Percentiles rank a stretch among this genome's conserved stretches.
phyloP scores from a whole-genome alignment of 139 green algal genomes.

The Tetradesmus obliquus region DNA sequence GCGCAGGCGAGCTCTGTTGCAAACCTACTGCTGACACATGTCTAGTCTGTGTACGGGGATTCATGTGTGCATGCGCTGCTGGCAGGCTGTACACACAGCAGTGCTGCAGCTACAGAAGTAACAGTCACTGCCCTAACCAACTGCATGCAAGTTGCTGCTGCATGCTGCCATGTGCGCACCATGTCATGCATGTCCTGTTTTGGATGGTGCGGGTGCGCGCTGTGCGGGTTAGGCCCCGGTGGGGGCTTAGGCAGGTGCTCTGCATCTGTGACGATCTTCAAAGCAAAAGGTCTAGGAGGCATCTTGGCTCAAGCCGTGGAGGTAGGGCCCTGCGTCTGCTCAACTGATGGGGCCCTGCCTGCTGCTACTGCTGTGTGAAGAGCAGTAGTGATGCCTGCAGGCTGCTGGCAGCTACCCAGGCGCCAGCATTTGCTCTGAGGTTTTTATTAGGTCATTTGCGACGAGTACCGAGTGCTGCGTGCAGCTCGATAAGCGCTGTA shows the following conservation, averaged over 20 bases:
- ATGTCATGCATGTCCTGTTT: neutral
- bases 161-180: neutral
- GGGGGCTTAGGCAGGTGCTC: neutral
- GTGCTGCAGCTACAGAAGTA: neutral
- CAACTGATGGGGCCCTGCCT: neutral
- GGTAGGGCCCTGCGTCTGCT: neutral
- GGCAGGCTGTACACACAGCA: too few species aligned
- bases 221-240: neutral
- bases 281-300: conserved; percentile 15
- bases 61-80: too few species aligned
- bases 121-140: neutral
- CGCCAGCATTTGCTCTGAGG: neutral
- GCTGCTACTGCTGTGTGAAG: neutral
- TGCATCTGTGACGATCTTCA: conserved; percentile 6
- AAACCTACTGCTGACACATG: too few species aligned
- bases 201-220: neutral
- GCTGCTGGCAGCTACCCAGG: neutral
- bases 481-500: neutral
- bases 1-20: too few species aligned
- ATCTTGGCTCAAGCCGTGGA: neutral
- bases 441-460: neutral
- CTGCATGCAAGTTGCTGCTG: neutral
- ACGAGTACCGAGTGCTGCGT: neutral
- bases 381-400: neutral
- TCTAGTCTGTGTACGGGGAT: too few species aligned